A percentile compares a stretch with the other conserved stretches of the same genome.
Evolutionary conservation across 352 stramenopile genomes (phyloP).

Genomic region (Albugo laibachii): DNA sequence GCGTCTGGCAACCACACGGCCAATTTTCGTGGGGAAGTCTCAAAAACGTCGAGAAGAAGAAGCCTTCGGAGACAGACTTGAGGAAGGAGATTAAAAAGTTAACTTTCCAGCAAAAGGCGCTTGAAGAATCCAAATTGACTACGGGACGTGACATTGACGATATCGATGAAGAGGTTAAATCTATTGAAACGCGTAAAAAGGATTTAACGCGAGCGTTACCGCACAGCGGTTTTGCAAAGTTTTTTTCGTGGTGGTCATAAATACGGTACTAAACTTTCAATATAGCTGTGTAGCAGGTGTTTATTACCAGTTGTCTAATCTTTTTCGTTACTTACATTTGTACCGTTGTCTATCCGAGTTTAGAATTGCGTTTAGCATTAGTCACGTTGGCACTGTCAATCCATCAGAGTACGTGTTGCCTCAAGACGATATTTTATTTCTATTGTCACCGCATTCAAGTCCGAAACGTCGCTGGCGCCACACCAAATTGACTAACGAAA

Average conservation of each 20-base stretch:
- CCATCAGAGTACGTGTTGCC: too few relatives aligned
- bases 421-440: too few relatives aligned
- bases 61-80: conserved; percentile 10
- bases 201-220: conserved; percentile 44
- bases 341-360: too few relatives aligned
- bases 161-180: conserved; percentile 45
- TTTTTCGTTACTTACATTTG: too few relatives aligned
- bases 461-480: too few relatives aligned
- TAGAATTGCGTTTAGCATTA: too few relatives aligned
- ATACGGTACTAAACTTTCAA: too few relatives aligned
- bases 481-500: too few relatives aligned
- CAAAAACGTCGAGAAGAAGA: background rate
- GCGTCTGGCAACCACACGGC: background rate
- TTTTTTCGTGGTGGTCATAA: conserved; percentile 25
- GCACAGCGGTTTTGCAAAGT: conserved; percentile 57
- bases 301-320: too few relatives aligned
- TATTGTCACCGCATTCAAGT: too few relatives aligned
- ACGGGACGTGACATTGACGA: conserved; percentile 56
- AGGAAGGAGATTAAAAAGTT: conserved; percentile 37
- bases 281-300: too few relatives aligned
- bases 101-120: conserved; percentile 24
- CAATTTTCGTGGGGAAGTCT: background rate
- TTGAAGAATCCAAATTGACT: conserved; percentile 52
- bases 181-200: conserved; percentile 40
- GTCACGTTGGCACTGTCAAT: too few relatives aligned